Conservation (phyloP, 768 basidiomycete species). For the Boletellus ananas region DNA sequence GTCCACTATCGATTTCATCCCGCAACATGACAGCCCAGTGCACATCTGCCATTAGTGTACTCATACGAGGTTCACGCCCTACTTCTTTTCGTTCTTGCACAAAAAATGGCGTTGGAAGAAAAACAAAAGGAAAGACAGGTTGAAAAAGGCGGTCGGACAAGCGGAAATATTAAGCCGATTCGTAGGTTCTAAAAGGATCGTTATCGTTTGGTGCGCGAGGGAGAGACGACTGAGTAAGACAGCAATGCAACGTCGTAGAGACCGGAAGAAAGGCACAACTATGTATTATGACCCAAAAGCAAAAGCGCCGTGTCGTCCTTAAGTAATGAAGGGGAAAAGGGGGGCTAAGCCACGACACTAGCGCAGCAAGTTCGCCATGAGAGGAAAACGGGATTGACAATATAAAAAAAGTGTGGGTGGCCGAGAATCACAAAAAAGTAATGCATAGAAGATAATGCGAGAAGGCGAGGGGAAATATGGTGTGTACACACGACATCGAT, state of each 20-base stretch:
- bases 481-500: slow-evolving; percentile 22
- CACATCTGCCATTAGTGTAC: neutral
- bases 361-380: slow-evolving; percentile 18
- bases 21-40: no score
- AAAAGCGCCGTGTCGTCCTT: slow-evolving; percentile 28
- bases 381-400: slow-evolving; percentile 1
- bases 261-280: slow-evolving; percentile 23
- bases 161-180: slow-evolving; percentile 20
- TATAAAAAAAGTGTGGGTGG: slow-evolving; percentile 18
- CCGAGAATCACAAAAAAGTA: slow-evolving; percentile 10
- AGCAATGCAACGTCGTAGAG: slow-evolving; percentile 30
- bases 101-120: neutral
- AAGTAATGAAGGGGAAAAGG: slow-evolving; percentile 9
- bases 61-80: neutral
- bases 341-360: slow-evolving; percentile 18
- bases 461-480: slow-evolving; percentile 8
- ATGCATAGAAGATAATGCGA: slow-evolving; percentile 32
- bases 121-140: neutral
- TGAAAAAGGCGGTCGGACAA: slow-evolving; percentile 7
- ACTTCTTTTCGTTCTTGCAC: slow-evolving; percentile 7
- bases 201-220: slow-evolving; percentile 22
- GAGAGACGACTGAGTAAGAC: slow-evolving; percentile 21
- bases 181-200: slow-evolving; percentile 25
- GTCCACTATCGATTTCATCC: no score
- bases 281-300: slow-evolving; percentile 27